These are phyloP conservation scores for Cadophora gregata DNA, from an alignment of 2,329 filamentous ascomycete species.

Conservation along the genomic window DNA sequence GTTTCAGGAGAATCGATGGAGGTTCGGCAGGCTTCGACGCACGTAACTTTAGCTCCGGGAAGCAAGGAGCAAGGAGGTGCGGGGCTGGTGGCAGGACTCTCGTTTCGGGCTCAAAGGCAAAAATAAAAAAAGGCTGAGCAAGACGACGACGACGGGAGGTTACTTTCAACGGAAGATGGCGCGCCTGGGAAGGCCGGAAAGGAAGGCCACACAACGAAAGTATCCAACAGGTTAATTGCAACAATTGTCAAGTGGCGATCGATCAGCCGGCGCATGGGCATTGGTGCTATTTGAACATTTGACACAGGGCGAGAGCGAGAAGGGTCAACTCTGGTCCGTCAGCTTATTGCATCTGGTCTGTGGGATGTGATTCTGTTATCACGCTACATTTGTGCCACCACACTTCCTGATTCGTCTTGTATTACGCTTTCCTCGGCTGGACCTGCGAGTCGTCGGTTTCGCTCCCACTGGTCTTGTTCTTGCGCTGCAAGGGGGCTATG, in stretches of 20 bases:
- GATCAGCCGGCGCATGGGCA: background rate
- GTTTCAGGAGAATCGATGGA: constrained; percentile 13
- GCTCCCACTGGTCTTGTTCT: background rate
- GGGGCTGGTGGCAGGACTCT: background rate
- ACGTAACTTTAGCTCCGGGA: constrained; percentile 13
- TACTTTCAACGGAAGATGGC: background rate
- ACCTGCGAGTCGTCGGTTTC: constrained; percentile 4
- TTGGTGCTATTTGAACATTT: constrained; percentile 9
- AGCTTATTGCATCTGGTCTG: constrained; percentile 19
- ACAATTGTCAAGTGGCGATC: background rate
- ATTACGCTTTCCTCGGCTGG: background rate
- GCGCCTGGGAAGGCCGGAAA: constrained; percentile 10
- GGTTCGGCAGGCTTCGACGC: constrained; percentile 3
- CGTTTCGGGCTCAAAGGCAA: constrained; percentile 7
- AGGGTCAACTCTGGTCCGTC: constrained; percentile 9
- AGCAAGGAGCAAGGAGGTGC: background rate
- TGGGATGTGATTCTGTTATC: constrained; percentile 17
- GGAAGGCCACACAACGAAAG: constrained; percentile 12
- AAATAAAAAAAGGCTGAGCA: background rate
- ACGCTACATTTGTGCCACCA: constrained; percentile 20
- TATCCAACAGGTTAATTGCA: constrained; percentile 19
- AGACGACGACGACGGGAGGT: background rate
- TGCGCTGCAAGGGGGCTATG: constrained; percentile 17
- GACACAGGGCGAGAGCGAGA: too few relatives aligned
- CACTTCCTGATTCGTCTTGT: constrained; percentile 22